Percentiles rank a stretch among this genome's conserved stretches.
phyloP scores from a whole-genome alignment of 768 basidiomycete species.

The Lactarius deliciosus region DNA sequence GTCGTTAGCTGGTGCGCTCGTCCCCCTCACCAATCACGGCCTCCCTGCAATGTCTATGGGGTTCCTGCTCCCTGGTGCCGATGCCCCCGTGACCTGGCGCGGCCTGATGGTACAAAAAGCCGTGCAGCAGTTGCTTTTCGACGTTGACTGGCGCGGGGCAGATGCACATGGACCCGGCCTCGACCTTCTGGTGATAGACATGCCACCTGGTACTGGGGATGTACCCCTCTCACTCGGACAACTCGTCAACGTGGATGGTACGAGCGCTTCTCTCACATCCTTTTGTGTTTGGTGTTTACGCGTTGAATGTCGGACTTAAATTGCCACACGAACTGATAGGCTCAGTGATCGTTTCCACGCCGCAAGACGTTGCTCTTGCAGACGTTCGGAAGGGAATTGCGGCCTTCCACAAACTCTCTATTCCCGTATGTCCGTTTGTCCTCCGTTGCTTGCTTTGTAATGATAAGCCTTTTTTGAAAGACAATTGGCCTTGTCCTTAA shows the following conservation, averaged over 20 bases:
- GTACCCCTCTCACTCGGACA: conserved; percentile 91
- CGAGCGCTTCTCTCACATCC: conserved; percentile 27
- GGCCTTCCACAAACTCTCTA: conserved; percentile 85
- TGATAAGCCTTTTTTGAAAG: conserved; percentile 40
- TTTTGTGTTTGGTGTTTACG: background rate
- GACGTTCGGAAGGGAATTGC: conserved; percentile 92
- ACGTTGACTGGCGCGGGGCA: conserved; percentile 79
- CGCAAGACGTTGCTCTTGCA: conserved; percentile 88
- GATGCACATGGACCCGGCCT: conserved; percentile 48
- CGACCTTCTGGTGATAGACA: conserved; percentile 89
- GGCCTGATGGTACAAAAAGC: conserved; percentile 99
- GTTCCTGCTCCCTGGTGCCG: conserved; percentile 76
- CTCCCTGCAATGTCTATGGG: conserved; percentile 97
- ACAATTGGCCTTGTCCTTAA: conserved; percentile 87
- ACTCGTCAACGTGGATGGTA: conserved; percentile 80
- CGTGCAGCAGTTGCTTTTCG: conserved; percentile 92
- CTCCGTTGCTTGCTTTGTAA: background rate
- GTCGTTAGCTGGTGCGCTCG: conserved; percentile 60
- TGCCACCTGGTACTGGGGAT: conserved; percentile 97
- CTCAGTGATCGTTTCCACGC: conserved; percentile 91
- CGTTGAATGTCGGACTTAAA: too few species aligned
- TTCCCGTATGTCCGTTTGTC: conserved; percentile 61
- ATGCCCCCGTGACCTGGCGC: conserved; percentile 90
- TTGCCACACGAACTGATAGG: conserved; percentile 45
- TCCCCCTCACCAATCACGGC: conserved; percentile 86